Conservation (phyloP, 345 rosid species). For the Bretschneidera sinensis region DNA sequence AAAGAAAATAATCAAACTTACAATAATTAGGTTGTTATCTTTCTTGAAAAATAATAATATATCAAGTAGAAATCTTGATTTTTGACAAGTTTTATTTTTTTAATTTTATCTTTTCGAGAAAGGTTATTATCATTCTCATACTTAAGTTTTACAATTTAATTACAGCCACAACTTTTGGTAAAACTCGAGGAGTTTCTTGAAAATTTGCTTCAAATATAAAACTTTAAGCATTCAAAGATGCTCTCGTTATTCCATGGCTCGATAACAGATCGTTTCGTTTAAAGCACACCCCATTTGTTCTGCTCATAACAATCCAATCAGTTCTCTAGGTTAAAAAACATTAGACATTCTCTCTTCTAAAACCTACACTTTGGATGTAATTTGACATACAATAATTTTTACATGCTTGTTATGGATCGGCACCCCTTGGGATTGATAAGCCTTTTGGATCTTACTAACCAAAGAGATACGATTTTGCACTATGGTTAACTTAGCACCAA, state of each 20-base stretch:
- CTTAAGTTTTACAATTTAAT: no score
- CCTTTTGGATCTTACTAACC: slow-evolving; percentile 8
- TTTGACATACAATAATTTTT: slow-evolving; percentile 11
- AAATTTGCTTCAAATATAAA: background rate
- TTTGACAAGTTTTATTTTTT: no score
- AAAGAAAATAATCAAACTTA: no score
- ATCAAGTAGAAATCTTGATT: no score
- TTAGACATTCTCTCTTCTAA: slow-evolving; percentile 8
- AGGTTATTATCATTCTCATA: no score
- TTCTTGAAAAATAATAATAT: no score
- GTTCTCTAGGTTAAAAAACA: background rate
- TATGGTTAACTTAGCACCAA: slow-evolving; percentile 5
- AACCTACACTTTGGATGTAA: slow-evolving; percentile 7
- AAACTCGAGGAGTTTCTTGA: slow-evolving; percentile 4
- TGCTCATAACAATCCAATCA: background rate
- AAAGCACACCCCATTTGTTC: background rate
- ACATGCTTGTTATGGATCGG: slow-evolving; percentile 8
- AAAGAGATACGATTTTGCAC: slow-evolving; percentile 7
- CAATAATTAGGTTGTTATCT: no score
- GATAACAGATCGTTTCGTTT: no score
- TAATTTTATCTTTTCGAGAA: no score
- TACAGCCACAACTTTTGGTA: slow-evolving; percentile 5
- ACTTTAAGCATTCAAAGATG: background rate
- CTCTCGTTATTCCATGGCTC: background rate
- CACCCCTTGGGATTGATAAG: background rate